These are phyloP conservation scores for Rhodotorula sp. DNA, from an alignment of 1,284 basidiomycete genomes.

Conservation along the genomic window DNA sequence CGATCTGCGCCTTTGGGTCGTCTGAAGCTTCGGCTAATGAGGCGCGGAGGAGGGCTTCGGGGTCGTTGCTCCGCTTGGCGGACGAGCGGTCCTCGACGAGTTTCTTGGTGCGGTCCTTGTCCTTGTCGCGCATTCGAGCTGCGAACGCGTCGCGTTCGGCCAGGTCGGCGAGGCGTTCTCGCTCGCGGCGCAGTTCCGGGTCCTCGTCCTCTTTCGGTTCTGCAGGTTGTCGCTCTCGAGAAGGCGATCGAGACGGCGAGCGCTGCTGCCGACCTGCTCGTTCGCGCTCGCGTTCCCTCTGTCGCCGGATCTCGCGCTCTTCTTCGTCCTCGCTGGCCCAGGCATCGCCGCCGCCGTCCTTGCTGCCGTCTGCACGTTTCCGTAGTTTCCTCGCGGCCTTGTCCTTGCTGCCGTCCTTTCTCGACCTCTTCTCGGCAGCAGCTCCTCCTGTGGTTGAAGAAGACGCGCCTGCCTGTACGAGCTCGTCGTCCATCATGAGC, in stretches of 20 bases:
- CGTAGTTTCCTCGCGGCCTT: slow-evolving; percentile 49
- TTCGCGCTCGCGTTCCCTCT: slow-evolving; percentile 55
- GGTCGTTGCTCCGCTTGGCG: slow-evolving; percentile 58
- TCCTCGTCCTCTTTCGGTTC: slow-evolving; percentile 58
- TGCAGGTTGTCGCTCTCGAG: slow-evolving; percentile 39
- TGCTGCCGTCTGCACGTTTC: slow-evolving; percentile 34
- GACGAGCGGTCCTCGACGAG: slow-evolving; percentile 83
- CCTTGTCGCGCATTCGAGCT: slow-evolving; percentile 76
- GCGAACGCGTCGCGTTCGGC: slow-evolving; percentile 91
- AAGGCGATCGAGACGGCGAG: slow-evolving; percentile 35
- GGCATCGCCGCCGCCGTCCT: slow-evolving; percentile 57
- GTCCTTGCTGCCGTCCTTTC: slow-evolving; percentile 55
- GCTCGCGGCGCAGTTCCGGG: slow-evolving; percentile 67
- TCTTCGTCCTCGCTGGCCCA: slow-evolving; percentile 82
- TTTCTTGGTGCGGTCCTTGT: slow-evolving; percentile 81
- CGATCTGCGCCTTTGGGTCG: slow-evolving; percentile 70
- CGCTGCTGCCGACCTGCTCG: slow-evolving; percentile 46
- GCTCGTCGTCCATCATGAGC: slow-evolving; percentile 72
- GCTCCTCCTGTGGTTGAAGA: not conserved
- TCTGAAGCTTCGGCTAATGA: slow-evolving; percentile 67
- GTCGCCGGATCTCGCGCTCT: slow-evolving; percentile 51
- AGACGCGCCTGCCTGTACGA: slow-evolving; percentile 42
- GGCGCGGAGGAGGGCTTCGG: slow-evolving; percentile 76
- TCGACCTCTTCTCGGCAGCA: slow-evolving; percentile 12
- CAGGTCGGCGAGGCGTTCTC: slow-evolving; percentile 73